A percentile compares a stretch with the other conserved stretches of the same genome.
Conservation (phyloP, 768 basidiomycete species). For the Xanthoconium stramineum region DNA sequence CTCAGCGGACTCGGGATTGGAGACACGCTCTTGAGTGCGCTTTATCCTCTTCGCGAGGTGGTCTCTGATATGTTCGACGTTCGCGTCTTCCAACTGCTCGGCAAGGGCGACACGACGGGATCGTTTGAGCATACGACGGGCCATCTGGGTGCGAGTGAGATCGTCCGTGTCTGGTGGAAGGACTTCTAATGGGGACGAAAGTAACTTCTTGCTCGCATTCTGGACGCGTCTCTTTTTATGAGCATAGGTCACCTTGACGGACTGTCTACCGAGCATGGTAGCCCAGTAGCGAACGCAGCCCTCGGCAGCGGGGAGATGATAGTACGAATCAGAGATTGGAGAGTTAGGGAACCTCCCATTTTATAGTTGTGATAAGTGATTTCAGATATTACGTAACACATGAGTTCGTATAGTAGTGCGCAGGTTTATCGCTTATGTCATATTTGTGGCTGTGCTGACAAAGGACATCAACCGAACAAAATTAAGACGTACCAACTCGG, state of each 20-base stretch:
- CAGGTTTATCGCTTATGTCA: conserved; percentile 10
- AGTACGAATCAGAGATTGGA: not conserved
- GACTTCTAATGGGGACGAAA: conserved; percentile 29
- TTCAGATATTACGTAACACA: conserved; percentile 6
- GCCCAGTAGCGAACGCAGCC: not conserved
- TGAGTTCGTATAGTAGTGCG: not conserved
- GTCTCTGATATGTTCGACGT: conserved; percentile 17
- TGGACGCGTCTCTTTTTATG: conserved; percentile 28
- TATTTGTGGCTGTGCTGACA: conserved; percentile 13
- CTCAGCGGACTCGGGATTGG: not conserved
- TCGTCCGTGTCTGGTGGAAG: conserved; percentile 28
- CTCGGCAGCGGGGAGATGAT: conserved; percentile 1
- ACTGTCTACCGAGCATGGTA: conserved; percentile 15
- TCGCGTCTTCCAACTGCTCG: conserved; percentile 20
- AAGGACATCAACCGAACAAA: not conserved
- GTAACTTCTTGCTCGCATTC: conserved; percentile 3
- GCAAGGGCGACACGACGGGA: conserved; percentile 36
- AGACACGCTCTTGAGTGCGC: conserved; percentile 14
- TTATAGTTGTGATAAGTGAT: not conserved
- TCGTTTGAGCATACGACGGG: conserved; percentile 46
- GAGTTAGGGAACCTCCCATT: not conserved
- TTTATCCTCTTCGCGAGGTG: conserved; percentile 36
- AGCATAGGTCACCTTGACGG: conserved; percentile 30
- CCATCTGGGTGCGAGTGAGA: conserved; percentile 40
- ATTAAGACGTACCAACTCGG: conserved; percentile 1